These are phyloP conservation scores for Tulasnella sp. DNA, from an alignment of 768 basidiomycete species.

Conservation along the genomic window DNA sequence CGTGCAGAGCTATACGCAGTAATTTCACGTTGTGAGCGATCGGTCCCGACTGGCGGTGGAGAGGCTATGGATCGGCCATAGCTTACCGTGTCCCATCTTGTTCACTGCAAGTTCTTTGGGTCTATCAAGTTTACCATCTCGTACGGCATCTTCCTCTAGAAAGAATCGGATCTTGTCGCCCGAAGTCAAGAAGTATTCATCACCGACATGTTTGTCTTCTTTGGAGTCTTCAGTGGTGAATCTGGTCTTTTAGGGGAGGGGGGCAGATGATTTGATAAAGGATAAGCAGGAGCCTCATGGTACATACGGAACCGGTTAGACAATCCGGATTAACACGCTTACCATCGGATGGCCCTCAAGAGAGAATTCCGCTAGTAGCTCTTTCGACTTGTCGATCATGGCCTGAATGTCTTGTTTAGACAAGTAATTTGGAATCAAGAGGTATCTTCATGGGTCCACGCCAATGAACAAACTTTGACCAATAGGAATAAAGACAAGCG, in stretches of 20 bases:
- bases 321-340: constrained; percentile 20
- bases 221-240: constrained; percentile 59
- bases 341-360: constrained; percentile 72
- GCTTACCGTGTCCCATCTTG: constrained; percentile 81
- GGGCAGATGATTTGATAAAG: neutral
- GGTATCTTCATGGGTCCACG: constrained; percentile 41
- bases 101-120: constrained; percentile 61
- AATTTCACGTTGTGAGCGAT: constrained; percentile 1
- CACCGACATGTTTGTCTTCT: constrained; percentile 57
- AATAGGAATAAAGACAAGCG: constrained; percentile 19
- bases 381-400: constrained; percentile 56
- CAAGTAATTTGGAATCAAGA: constrained; percentile 66
- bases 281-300: neutral
- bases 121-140: constrained; percentile 52
- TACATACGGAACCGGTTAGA: neutral
- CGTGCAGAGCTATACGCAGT: constrained; percentile 51
- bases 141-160: constrained; percentile 78
- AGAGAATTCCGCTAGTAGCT: constrained; percentile 66
- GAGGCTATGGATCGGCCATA: no score
- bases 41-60: no score
- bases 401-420: constrained; percentile 39
- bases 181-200: constrained; percentile 83
- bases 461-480: neutral
- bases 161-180: constrained; percentile 95
- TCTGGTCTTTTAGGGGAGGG: constrained; percentile 56